Base-by-base conservation (phyloP, 2,329 filamentous ascomycete genomes). In the Fusarium neocosmosporiellum region DNA sequence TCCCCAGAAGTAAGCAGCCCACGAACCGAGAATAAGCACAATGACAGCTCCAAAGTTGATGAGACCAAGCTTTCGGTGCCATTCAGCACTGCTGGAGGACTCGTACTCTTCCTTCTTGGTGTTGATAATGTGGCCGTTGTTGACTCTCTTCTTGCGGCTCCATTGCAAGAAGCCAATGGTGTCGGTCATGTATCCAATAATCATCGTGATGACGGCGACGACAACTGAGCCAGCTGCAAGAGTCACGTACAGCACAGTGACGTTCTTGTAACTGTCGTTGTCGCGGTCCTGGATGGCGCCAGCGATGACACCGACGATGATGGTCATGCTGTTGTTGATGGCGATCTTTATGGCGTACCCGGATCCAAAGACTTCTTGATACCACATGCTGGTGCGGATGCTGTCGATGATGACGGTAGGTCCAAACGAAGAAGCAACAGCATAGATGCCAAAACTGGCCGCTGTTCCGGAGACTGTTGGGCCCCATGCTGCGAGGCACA, bases 321-420 rank as follows among this genome's bases (percentile, higher is more conserved):
- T 90, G 66, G 84, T 89, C 87, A 90, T 90, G 33, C 85, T 86
- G 77, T 91, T 91, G 75, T 91, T 91, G 75, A 90, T 88, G 24
- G 87, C 87, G 37, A 91, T 86, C 66, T 91, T 91, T 64, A 90
- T 78, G 1, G 88, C 84, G 67, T 91, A 91, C 0, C 87, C 90
- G 0, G 88, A 87, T 0, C 89, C 89, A 66, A 91, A 91, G 0
- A 89, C 87, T 3, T 87, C 87, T 64, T 89, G 87, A 29, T 90
- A 84, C 87, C 88, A 90, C 78, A 91, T 86, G 1, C 85, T 85
- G 0, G 89, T 90, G 18, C 90, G 87, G 29, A 91, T 89, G 24
- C 86, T 83, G 74, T 91, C 89, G 60, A 91, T 90, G 66, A 91
- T 88, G 5, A 86, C 83, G 0, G 88, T 89, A 0, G 89, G 88